A percentile compares a stretch with the other conserved stretches of the same genome.
phyloP scores from a whole-genome alignment of 108 stramenopile species.

The Cylindrotheca fusiformis region DNA sequence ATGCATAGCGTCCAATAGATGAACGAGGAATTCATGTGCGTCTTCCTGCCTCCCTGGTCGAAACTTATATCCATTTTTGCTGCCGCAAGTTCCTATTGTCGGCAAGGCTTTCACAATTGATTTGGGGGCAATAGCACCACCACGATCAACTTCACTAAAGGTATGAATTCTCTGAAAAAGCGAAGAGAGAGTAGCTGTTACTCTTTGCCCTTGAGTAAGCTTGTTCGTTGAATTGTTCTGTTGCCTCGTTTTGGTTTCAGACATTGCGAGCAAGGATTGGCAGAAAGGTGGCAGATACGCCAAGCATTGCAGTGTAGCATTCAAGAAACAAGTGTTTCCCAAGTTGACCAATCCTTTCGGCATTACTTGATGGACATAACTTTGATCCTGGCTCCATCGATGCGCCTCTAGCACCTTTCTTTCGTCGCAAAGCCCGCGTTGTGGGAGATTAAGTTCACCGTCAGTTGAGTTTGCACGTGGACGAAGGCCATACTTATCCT shows the following conservation, averaged over 20 bases:
- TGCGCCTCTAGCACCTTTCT: conserved; percentile 51
- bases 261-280: conserved; percentile 61
- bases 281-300: conserved; percentile 85
- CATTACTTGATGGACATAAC: conserved; percentile 25
- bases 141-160: conserved; percentile 19
- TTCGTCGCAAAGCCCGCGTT: conserved; percentile 82
- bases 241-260: conserved; percentile 25
- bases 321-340: conserved; percentile 98
- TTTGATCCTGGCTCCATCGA: conserved; percentile 43
- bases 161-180: conserved; percentile 61
- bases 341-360: conserved; percentile 86
- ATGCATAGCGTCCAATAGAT: conserved; percentile 90
- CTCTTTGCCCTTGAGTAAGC: conserved; percentile 48
- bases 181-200: conserved; percentile 48
- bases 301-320: conserved; percentile 92
- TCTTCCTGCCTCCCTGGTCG: conserved; percentile 95
- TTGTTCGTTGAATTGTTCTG: conserved; percentile 20
- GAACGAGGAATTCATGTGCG: conserved; percentile 96
- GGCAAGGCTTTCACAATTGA: conserved; percentile 67
- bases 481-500: conserved; percentile 64
- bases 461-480: conserved; percentile 82
- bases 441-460: conserved; percentile 72
- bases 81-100: conserved; percentile 44
- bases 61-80: conserved; percentile 75
- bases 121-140: conserved; percentile 61